Evolutionary conservation across 306 rosid genomes (phyloP), one percentile per base, ranked within the genome.

Genomic region (Lotus japonicus): DNA sequence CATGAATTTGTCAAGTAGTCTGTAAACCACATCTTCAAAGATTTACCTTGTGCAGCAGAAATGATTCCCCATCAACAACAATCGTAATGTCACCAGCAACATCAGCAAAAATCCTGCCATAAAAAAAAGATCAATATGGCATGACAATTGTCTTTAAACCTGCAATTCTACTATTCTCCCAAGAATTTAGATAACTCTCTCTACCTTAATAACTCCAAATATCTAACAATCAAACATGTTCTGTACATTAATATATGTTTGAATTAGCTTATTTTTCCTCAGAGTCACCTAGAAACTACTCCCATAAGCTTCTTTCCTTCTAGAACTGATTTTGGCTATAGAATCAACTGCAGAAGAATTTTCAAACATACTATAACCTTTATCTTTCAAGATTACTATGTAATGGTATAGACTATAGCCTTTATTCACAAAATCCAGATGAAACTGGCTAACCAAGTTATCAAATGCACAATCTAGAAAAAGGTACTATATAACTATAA

Each of bases 71-170:
- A 81, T 85, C 88, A 43, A 85, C 88, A 0, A 82, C 81, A 28
- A 92, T 80, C 61, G 92, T 92, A 42, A 92, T 85, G 79, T 92
- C 97, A 36, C 94, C 96, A 39, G 97, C 94, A 64, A 92, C 95
- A 79, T 88, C 97, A 51, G 96, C 87, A 80, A 92, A 92, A 72
- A 92, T 89, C 42, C 97, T 92, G 72, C 73, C 19, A 21, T 7
- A 5, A 58, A 55, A 58, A 55, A 31, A 65, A 38, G 26, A 52
- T 45, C 46, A 53, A 52, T 14, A 15, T 15, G 39, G 42, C 8
- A 41, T 55, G 38, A 26, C 31, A 26, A 26, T 3, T 26, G 31
- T 26, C 31, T 26, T 26, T 26, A 3, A 26, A 3, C 23, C 23
- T 21, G 23, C 23, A 21, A 21, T 21, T 21, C 23, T 1, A 21